phyloP scores from a whole-genome alignment of 1,284 basidiomycete species.

The Fistulinella cinereoalba region DNA sequence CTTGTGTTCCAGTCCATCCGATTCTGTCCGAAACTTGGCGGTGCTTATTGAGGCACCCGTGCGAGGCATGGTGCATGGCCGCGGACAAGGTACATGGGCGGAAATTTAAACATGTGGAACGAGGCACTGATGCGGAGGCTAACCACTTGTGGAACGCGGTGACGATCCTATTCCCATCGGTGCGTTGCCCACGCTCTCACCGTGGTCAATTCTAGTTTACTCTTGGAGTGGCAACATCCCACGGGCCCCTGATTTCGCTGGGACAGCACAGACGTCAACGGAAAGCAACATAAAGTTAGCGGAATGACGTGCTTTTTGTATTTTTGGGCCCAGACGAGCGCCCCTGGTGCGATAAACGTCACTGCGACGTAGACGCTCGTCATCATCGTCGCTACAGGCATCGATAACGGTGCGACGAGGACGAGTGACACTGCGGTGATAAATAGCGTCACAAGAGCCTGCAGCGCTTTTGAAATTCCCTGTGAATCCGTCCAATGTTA shows the following conservation, averaged over 20 bases:
- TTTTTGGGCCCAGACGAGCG: conserved; percentile 78
- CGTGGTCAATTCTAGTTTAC: conserved; percentile 43
- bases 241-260: conserved; percentile 52
- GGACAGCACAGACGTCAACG: conserved; percentile 10
- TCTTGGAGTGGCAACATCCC: conserved; percentile 55
- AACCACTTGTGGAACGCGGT: conserved; percentile 21
- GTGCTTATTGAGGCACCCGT: conserved; percentile 2
- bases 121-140: conserved; percentile 13
- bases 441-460: conserved; percentile 48
- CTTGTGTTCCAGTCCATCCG: background rate
- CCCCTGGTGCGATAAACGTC: conserved; percentile 66
- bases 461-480: conserved; percentile 45
- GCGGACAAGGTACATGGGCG: conserved; percentile 26
- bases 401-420: conserved; percentile 54
- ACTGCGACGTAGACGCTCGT: conserved; percentile 50
- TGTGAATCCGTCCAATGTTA: conserved; percentile 31
- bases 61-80: conserved; percentile 14
- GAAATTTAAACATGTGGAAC: conserved; percentile 23
- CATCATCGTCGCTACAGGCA: conserved; percentile 51
- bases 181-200: conserved; percentile 24
- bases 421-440: conserved; percentile 48
- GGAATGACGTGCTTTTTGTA: conserved; percentile 68
- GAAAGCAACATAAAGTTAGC: conserved; percentile 11
- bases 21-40: conserved; percentile 4
- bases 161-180: conserved; percentile 32